A percentile compares a stretch with the other conserved stretches of the same genome.
Conservation (phyloP, 2,329 filamentous ascomycete species). For the Cladosporium sp. region DNA sequence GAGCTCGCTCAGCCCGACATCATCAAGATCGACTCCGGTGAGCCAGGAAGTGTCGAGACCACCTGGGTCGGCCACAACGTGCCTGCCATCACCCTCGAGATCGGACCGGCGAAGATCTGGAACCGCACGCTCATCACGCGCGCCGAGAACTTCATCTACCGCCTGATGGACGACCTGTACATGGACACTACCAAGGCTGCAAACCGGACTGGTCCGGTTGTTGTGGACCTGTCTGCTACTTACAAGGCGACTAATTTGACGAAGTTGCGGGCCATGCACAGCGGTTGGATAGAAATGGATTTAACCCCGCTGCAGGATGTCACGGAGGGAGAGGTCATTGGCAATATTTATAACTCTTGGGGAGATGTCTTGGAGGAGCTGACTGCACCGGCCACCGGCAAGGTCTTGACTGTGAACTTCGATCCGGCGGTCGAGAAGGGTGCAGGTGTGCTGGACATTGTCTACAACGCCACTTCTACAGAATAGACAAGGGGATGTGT, state of each 20-base stretch:
- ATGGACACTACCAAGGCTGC: slow-evolving; percentile 5
- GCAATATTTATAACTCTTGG: slow-evolving; percentile 31
- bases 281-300: slow-evolving; percentile 21
- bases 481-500: neutral
- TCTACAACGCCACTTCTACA: slow-evolving; percentile 30
- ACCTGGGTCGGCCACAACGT: slow-evolving; percentile 32
- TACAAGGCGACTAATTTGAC: slow-evolving; percentile 28
- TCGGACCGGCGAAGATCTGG: slow-evolving; percentile 35
- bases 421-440: slow-evolving; percentile 34
- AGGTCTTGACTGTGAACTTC: slow-evolving; percentile 30
- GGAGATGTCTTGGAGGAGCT: slow-evolving; percentile 33
- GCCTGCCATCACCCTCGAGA: slow-evolving; percentile 35
- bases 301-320: slow-evolving; percentile 31
- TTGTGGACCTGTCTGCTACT: slow-evolving; percentile 15
- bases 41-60: slow-evolving; percentile 35
- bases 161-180: slow-evolving; percentile 9
- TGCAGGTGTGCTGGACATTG: slow-evolving; percentile 29
- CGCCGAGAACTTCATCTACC: slow-evolving; percentile 20
- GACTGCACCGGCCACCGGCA: slow-evolving; percentile 27
- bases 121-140: slow-evolving; percentile 32
- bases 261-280: slow-evolving; percentile 29
- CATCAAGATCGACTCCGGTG: slow-evolving; percentile 35
- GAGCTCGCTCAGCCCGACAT: slow-evolving; percentile 35
- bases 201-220: neutral
- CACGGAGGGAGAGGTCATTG: slow-evolving; percentile 32